Evolutionary conservation across 495 filamentous ascomycete species (phyloP).

Genomic region (Talaromyces stipitatus): DNA sequence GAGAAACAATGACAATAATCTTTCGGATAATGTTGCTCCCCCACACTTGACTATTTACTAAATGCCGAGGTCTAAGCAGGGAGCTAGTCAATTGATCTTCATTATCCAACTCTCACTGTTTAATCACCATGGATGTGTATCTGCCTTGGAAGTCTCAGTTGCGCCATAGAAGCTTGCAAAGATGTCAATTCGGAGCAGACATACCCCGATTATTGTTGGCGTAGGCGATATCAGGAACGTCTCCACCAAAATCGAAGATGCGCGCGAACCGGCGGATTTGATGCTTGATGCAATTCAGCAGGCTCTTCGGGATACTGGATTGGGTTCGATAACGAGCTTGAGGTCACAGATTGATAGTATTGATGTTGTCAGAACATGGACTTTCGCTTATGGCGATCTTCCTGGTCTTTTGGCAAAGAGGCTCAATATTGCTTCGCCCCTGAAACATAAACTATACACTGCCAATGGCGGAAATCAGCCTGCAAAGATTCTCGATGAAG

Average conservation of each 20-base stretch:
- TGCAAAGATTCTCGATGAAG: conserved; percentile 46
- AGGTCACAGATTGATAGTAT: conserved; percentile 43
- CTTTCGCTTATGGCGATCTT: conserved; percentile 48
- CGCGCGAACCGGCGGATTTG: conserved; percentile 42
- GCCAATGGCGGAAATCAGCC: conserved; percentile 49
- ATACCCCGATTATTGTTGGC: conserved; percentile 40
- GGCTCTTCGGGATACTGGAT: conserved; percentile 35
- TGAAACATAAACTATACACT: conserved; percentile 32
- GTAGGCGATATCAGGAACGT: conserved; percentile 47
- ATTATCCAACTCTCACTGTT: background rate
- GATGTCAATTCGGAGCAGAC: background rate
- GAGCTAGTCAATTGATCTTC: background rate
- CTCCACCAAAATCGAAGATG: conserved; percentile 38
- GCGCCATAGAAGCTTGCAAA: background rate
- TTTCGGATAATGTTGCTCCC: too few species aligned
- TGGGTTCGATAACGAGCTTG: conserved; percentile 16
- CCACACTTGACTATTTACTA: background rate
- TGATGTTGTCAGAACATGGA: conserved; percentile 48
- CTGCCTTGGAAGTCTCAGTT: background rate
- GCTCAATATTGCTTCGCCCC: conserved; percentile 22
- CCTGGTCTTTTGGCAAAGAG: conserved; percentile 34
- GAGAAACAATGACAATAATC: background rate
- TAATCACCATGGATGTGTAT: background rate
- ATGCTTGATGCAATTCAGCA: conserved; percentile 40
- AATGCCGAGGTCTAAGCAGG: background rate